Evolutionary conservation across 139 green algal species (phyloP), one percentile per base, ranked within the genome.

Genomic region (Mesostigma viride): DNA sequence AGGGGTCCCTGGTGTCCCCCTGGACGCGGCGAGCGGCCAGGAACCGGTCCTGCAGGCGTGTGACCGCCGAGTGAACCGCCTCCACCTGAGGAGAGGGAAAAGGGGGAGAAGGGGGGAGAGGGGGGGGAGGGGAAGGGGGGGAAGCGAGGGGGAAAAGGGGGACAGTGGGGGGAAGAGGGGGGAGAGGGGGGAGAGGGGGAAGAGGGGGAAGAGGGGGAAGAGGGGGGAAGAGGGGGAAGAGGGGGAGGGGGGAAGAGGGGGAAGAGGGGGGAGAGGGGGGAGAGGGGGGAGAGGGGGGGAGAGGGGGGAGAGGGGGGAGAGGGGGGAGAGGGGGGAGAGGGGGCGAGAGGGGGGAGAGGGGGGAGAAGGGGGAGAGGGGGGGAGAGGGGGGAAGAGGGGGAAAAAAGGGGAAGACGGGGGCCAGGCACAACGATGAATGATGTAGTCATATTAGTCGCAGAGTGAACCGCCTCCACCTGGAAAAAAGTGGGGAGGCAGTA

Each of bases 1-100:
- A 73, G 31, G 67, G 67, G n/a, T 73, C 67, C 33, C 60, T 3
- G 14, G 47, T 26, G 35, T 73, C 35, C 3, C 67, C 67, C 5
- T 35, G 58, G 35, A 61, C 28, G 22, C 67, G 32, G 3, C 22
- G 60, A 17, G 72, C 57, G 3, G 67, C 67, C 31, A 73, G 26
- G 20, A 34, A 72, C 17, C 61, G 61, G 3, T 20, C 31, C 33
- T 11, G 17, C 8, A 3, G 14, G n/a, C 22, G 2, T 3, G n/a
- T 35, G 31, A 73, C 60, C 32, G 35, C 61, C 32, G 17, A 3
- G 57, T 73, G 67, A 5, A 73, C 3, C 3, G 57, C 24, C 47
- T 73, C 67, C 33, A 70, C 64, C 64, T 70, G 64, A n/a, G n/a
- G n/a, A n/a, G n/a, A n/a, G n/a, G n/a, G n/a, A n/a, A n/a, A n/a